Evolutionary conservation across 179 eudicot genomes (phyloP).

Genomic region (Silene vulgaris): DNA sequence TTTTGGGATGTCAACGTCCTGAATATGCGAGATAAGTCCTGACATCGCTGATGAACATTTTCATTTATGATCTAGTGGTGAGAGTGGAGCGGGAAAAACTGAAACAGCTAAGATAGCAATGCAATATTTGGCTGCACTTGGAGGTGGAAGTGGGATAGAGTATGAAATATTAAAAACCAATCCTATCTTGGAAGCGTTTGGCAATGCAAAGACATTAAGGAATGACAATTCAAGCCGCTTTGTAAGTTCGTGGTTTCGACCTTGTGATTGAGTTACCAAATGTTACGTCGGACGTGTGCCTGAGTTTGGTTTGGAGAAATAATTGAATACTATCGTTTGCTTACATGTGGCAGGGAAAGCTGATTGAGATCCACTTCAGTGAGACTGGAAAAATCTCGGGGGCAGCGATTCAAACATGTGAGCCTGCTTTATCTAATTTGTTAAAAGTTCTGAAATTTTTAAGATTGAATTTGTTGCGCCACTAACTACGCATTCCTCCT

Average conservation of each 20-base stretch:
- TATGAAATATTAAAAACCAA: slow-evolving; percentile 86
- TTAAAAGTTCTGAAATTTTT: slow-evolving; percentile 2
- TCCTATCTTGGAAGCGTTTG: slow-evolving; percentile 96
- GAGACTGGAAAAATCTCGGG: slow-evolving; percentile 97
- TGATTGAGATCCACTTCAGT: slow-evolving; percentile 97
- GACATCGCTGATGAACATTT: slow-evolving; percentile 15
- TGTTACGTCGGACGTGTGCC: not conserved
- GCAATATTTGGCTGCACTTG: slow-evolving; percentile 98
- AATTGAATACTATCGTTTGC: slow-evolving; percentile 18
- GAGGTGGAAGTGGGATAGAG: slow-evolving; percentile 98
- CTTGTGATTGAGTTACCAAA: slow-evolving; percentile 13
- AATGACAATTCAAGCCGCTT: slow-evolving; percentile 98
- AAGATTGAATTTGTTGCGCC: slow-evolving; percentile 18
- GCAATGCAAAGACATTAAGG: slow-evolving; percentile 91
- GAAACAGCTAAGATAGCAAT: slow-evolving; percentile 99
- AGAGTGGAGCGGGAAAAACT: slow-evolving; percentile 99
- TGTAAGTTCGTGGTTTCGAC: slow-evolving; percentile 49
- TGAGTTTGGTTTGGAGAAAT: slow-evolving; percentile 1
- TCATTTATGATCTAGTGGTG: slow-evolving; percentile 57
- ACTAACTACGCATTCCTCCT: slow-evolving; percentile 6
- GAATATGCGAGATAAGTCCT: slow-evolving; percentile 8
- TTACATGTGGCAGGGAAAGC: slow-evolving; percentile 68
- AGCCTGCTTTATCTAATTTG: slow-evolving; percentile 14
- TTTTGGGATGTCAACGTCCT: not conserved
- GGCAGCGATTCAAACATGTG: slow-evolving; percentile 94